A percentile compares a stretch with the other conserved stretches of the same genome.
Evolutionary conservation across 805 yeast genomes (phyloP).

Genomic region (Lipomyces spencermartinsiae): DNA sequence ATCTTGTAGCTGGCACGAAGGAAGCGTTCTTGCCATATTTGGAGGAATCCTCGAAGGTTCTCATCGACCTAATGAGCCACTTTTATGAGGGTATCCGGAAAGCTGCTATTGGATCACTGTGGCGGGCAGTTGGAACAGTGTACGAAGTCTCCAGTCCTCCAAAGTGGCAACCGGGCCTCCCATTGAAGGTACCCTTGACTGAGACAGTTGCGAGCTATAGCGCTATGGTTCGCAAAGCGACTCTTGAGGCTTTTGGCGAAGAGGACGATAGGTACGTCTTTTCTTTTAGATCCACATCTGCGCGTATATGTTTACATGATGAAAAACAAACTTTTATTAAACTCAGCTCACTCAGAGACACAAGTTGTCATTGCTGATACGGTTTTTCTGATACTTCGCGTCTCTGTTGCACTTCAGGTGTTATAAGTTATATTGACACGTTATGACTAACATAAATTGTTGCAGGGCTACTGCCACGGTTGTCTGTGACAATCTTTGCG

Average conservation of each 20-base stretch:
- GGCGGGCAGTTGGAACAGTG: slow-evolving; percentile 82
- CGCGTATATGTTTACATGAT: slow-evolving; percentile 19
- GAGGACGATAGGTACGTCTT: slow-evolving; percentile 79
- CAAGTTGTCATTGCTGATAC: slow-evolving; percentile 38
- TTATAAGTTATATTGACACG: neutral
- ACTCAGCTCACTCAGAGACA: slow-evolving; percentile 41
- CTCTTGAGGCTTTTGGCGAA: slow-evolving; percentile 67
- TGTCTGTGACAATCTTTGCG: slow-evolving; percentile 74
- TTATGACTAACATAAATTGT: neutral
- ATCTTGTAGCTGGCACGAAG: slow-evolving; percentile 86
- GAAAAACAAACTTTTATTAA: slow-evolving; percentile 30
- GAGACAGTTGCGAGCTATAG: slow-evolving; percentile 63
- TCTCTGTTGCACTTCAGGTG: neutral
- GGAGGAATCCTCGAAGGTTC: slow-evolving; percentile 65
- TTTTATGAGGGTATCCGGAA: slow-evolving; percentile 88
- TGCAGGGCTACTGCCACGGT: slow-evolving; percentile 60
- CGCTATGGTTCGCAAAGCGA: slow-evolving; percentile 67
- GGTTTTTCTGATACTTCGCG: slow-evolving; percentile 17
- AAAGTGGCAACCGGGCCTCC: slow-evolving; percentile 47
- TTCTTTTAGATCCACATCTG: neutral
- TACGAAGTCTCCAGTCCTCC: slow-evolving; percentile 43
- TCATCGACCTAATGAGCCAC: slow-evolving; percentile 76
- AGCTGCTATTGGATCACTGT: slow-evolving; percentile 78
- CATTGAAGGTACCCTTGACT: slow-evolving; percentile 55
- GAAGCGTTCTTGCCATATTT: slow-evolving; percentile 78